phyloP scores from a whole-genome alignment of 352 stramenopile genomes.

The Blastocystis sp. region DNA sequence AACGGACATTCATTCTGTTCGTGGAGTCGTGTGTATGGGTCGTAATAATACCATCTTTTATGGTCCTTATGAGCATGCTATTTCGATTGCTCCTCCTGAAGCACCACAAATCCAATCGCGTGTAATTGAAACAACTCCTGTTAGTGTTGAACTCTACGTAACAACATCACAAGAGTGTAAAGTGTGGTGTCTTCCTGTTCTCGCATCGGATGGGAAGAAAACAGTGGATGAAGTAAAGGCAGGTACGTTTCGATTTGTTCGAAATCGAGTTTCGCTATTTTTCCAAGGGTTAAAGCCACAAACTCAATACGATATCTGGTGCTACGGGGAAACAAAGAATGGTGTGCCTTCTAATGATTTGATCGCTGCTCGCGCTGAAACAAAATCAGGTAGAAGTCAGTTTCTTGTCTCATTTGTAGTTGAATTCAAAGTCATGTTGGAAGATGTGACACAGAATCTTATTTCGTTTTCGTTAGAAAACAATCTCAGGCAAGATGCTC shows the following conservation, averaged over 20 bases:
- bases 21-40: neutral
- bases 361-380: neutral
- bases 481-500: neutral
- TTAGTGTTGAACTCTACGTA: conserved; percentile 8
- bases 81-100: neutral
- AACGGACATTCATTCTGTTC: neutral
- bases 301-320: conserved; percentile 29
- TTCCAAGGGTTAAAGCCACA: neutral
- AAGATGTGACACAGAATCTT: neutral
- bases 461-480: neutral
- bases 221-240: neutral
- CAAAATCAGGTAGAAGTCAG: neutral
- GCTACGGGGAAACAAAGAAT: conserved; percentile 3
- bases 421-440: neutral
- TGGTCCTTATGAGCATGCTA: neutral
- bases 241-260: neutral
- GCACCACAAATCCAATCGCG: neutral
- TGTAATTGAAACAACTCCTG: neutral
- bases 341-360: neutral
- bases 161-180: neutral
- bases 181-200: neutral
- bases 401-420: neutral
- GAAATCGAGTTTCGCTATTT: neutral
- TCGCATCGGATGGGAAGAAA: neutral
- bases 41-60: neutral